A percentile compares a stretch with the other conserved stretches of the same genome.
These are phyloP conservation scores for Oryza brachyantha DNA, from an alignment of 176 grass and related monocot genomes.

Conservation along the genomic window DNA sequence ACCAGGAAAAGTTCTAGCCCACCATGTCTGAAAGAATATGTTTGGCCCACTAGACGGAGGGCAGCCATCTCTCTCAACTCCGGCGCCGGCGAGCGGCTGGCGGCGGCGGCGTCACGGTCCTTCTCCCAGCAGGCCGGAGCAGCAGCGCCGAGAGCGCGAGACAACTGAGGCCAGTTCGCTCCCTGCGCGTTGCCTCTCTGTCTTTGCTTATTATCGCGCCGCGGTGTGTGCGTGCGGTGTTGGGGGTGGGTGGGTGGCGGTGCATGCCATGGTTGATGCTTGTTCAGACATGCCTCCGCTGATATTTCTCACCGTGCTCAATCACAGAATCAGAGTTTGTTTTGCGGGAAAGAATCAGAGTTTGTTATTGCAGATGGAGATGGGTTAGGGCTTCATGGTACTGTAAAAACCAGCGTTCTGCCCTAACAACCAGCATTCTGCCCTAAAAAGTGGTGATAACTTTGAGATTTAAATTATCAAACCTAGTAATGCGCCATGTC, in stretches of 20 bases:
- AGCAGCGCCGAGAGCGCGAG: not conserved
- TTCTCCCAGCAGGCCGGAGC: not conserved
- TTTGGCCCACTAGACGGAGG: no score
- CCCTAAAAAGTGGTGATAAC: not conserved
- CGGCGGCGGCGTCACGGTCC: not conserved
- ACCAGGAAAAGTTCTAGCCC: no score
- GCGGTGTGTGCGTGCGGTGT: no score
- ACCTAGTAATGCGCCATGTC: not conserved
- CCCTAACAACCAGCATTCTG: not conserved
- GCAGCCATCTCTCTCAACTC: not conserved
- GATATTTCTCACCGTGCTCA: not conserved
- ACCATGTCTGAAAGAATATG: no score
- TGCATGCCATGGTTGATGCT: not conserved
- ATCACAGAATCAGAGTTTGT: no score
- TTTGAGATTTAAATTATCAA: not conserved
- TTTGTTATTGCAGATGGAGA: not conserved
- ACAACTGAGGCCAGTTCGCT: not conserved
- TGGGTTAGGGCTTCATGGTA: not conserved
- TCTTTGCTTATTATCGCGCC: not conserved
- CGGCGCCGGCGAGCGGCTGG: not conserved
- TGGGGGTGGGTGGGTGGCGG: not conserved
- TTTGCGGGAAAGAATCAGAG: no score
- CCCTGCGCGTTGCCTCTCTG: not conserved
- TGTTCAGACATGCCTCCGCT: not conserved
- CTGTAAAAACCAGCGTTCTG: not conserved